These are phyloP conservation scores for Begonia fuchsioides DNA, from an alignment of 306 rosid species.

Conservation along the genomic window DNA sequence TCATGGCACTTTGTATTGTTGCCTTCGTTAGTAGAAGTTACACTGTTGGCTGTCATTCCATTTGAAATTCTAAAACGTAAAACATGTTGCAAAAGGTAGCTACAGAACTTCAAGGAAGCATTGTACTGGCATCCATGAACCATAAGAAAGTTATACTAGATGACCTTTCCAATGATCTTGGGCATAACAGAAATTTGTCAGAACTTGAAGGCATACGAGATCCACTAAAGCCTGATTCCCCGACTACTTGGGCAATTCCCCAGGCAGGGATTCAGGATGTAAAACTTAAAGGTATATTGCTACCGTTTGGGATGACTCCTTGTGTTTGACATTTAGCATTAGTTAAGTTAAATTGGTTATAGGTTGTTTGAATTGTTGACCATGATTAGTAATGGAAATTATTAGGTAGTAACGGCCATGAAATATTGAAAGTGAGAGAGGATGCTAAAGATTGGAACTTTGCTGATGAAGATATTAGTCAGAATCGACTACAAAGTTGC, in stretches of 20 bases:
- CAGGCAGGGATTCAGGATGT: conserved; percentile 34
- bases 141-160: conserved; percentile 11
- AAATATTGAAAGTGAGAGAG: conserved; percentile 15
- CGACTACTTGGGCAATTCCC: conserved; percentile 61
- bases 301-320: conserved; percentile 1
- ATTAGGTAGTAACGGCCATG: conserved; percentile 19
- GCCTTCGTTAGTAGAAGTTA: not conserved
- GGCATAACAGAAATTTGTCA: conserved; percentile 19
- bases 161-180: conserved; percentile 21
- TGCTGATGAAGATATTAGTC: conserved; percentile 16
- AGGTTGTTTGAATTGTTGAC: conserved; percentile 48
- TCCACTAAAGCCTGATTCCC: conserved; percentile 30
- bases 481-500: conserved; percentile 27
- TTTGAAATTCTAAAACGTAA: conserved; percentile 20
- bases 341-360: conserved; percentile 14
- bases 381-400: conserved; percentile 15
- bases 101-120: conserved; percentile 22
- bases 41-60: not conserved
- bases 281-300: conserved; percentile 50
- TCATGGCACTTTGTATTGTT: conserved; percentile 3
- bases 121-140: conserved; percentile 22
- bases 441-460: conserved; percentile 18
- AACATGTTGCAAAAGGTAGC: conserved; percentile 46
- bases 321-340: not conserved
- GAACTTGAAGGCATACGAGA: conserved; percentile 18